Base-by-base conservation (phyloP, 2,329 filamentous ascomycete species). In the Cytospora mali region DNA sequence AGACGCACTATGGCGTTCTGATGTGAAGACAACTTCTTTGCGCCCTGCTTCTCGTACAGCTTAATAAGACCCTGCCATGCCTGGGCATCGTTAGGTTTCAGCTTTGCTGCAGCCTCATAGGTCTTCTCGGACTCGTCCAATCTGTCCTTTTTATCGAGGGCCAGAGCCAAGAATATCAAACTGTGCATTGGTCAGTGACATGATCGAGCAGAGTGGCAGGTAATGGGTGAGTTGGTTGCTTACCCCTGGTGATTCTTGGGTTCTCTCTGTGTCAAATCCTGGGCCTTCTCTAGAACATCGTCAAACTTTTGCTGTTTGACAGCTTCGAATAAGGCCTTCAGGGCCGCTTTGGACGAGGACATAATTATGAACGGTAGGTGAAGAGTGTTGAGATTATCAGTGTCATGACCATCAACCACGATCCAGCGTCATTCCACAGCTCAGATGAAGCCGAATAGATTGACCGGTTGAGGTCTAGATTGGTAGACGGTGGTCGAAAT, bases 31-130 rank as follows among this genome's bases (percentile, higher is more conserved):
- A 98, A 78, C 70, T 89, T 91, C 60, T 84, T 82, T 31, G 79
- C 75, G 18, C 86, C 88, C 71, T 93, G 90, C 69, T 87, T 89
- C 76, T 97, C 92, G 73, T 92, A 97, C 31, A 98, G 76, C 71
- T 88, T 91, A 74, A 95, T 84, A 52, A 99, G 80, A 1, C 95
- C 95, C 73, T 97, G 91, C 92, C 92, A 98, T 68, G 91, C 91
- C 70, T 94, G 90, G n/a, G 86, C 80, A 68, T 97, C 93, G 21
- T 85, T 80, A 0, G 88, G 85, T 67, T 92, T 93, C 65, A 92
- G 79, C 23, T 81, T 80, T 6, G 90, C 85, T 1, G 94, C 95
- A 33, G 84, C 81, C 48, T 83, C 80, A 75, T 98, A 98, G 1
- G 88, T 86, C 35, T 82, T 84, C 69, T 95, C 93, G 0, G 95